Base-by-base conservation (phyloP, 441 rosid species). In the Croton setiger region DNA sequence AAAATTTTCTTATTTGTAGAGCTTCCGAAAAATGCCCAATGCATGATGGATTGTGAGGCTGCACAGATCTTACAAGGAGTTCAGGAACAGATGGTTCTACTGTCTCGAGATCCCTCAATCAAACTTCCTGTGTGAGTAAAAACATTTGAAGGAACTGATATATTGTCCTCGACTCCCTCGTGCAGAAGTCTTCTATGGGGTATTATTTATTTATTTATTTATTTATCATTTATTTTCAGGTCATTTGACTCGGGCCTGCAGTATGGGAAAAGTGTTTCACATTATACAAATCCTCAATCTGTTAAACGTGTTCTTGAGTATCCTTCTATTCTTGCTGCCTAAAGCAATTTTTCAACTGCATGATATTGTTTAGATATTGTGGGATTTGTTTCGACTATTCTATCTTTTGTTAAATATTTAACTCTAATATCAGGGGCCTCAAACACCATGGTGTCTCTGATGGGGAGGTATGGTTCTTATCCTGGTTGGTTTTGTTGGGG, bases 21-120 rank as follows among this genome's bases (percentile, higher is more conserved):
- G 61, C 90, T 92, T 75, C 93, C 89, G 14, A 82, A 80, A 69
- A 79, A 81, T 73, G 87, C 81, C 60, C 80, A 79, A 78, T 90
- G 92, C 76, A 6, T 92, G 75, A 87, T 87, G 95, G 91, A 92
- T 71, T 83, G 90, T 79, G 98, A 92, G 78, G 96, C 96, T 67
- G 79, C 88, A 66, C 68, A 75, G 65, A 73, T 86, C 67, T 82
- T 92, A 54, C 80, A 84, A 78, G 89, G 84, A 69, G 78, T 92
- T 74, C 94, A 90, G 81, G 97, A 83, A 54, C 95, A 87, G 72
- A 84, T 92, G 86, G 85, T 78, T 76, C 67, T 79, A 56, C 72
- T 92, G 56, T 92, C 95, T 43, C 86, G 66, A 70, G 98, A 92
- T 80, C 86, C 98, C 48, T 76, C 81, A 14, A 78, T 92, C 64